A percentile compares a stretch with the other conserved stretches of the same genome.
Conservation (phyloP, 768 basidiomycete genomes). For the Lentinula aciculospora region DNA sequence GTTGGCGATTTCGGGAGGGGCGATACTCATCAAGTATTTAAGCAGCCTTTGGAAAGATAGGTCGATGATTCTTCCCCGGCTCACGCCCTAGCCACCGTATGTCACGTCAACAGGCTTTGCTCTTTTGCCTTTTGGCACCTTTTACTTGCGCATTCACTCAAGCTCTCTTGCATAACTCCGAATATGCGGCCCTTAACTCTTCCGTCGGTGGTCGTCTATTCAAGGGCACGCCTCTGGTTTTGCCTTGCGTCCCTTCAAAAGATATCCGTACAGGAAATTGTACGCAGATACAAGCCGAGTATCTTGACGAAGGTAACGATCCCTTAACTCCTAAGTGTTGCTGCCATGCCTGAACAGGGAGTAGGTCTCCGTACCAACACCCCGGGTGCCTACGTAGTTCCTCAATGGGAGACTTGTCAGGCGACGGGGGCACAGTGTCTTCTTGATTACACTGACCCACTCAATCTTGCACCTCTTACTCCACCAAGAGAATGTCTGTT, state of each 20-base stretch:
- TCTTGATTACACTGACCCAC: slow-evolving; percentile 31
- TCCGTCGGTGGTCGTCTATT: slow-evolving; percentile 4
- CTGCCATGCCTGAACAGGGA: background rate
- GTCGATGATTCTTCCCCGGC: background rate
- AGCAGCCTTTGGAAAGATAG: background rate
- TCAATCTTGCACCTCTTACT: slow-evolving; percentile 21
- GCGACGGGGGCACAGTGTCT: slow-evolving; percentile 37
- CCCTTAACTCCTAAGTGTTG: background rate
- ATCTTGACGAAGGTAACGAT: background rate
- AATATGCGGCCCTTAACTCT: background rate
- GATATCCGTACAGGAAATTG: background rate
- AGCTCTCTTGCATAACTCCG: background rate
- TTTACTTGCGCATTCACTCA: background rate
- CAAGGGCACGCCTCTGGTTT: background rate
- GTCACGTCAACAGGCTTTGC: background rate
- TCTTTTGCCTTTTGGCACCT: background rate
- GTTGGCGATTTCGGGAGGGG: background rate
- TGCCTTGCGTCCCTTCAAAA: background rate
- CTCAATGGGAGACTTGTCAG: slow-evolving; percentile 57
- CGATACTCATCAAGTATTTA: background rate
- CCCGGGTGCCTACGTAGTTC: slow-evolving; percentile 25
- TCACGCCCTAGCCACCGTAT: background rate
- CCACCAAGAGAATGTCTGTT: slow-evolving; percentile 24
- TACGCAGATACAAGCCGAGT: background rate
- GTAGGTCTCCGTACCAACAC: slow-evolving; percentile 16